These are phyloP conservation scores for Usnea hakonensis DNA, from an alignment of 495 filamentous ascomycete species.

Conservation along the genomic window DNA sequence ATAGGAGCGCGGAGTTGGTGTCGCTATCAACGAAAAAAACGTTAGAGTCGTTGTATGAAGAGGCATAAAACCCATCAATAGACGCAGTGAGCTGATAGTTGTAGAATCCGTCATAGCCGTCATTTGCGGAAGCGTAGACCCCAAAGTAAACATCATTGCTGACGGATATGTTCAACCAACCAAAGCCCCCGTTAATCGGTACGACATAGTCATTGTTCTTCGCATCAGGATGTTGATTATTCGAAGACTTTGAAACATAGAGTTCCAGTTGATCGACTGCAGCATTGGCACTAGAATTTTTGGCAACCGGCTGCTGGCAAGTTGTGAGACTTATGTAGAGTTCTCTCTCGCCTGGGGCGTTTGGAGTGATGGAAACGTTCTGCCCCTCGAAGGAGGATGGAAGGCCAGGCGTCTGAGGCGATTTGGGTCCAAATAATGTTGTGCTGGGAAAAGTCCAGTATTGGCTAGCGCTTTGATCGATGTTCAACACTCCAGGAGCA, in stretches of 20 bases:
- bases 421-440: slow-evolving; percentile 33
- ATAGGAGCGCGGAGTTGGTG: slow-evolving; percentile 61
- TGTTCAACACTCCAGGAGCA: slow-evolving; percentile 43
- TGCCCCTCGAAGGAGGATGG: slow-evolving; percentile 29
- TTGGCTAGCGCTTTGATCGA: slow-evolving; percentile 49
- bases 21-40: slow-evolving; percentile 77
- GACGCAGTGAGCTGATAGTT: slow-evolving; percentile 79
- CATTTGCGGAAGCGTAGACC: slow-evolving; percentile 57
- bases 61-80: slow-evolving; percentile 64
- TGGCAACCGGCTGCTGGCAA: slow-evolving; percentile 22
- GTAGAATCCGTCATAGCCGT: slow-evolving; percentile 52
- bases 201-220: slow-evolving; percentile 34
- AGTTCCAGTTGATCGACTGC: slow-evolving; percentile 64
- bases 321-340: slow-evolving; percentile 21
- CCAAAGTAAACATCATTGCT: slow-evolving; percentile 63
- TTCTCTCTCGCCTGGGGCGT: neutral
- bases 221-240: slow-evolving; percentile 63
- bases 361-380: neutral
- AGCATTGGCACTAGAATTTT: slow-evolving; percentile 7
- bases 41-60: slow-evolving; percentile 42
- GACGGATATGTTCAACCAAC: slow-evolving; percentile 44
- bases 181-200: slow-evolving; percentile 53
- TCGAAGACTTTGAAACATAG: slow-evolving; percentile 61
- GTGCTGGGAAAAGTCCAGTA: slow-evolving; percentile 48
- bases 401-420: slow-evolving; percentile 30